Percentiles rank a stretch among this genome's conserved stretches.
Conservation (phyloP, 2,329 filamentous ascomycete species). For the Madurella fahalii region DNA sequence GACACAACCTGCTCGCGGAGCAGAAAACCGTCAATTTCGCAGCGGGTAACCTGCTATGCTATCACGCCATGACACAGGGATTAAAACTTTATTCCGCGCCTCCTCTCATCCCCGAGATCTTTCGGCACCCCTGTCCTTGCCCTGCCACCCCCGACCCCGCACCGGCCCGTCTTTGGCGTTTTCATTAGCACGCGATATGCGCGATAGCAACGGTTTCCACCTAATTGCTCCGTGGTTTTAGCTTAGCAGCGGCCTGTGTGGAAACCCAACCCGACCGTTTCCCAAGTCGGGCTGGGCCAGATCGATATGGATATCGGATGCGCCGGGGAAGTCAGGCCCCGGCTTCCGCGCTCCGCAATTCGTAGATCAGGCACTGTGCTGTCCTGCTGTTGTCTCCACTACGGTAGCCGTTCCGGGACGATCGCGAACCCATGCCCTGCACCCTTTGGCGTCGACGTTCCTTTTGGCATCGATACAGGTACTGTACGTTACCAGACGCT, state of each 20-base stretch:
- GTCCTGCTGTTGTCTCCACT: neutral
- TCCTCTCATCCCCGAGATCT: neutral
- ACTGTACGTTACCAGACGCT: too few species aligned
- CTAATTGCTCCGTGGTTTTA: neutral
- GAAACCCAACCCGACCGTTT: slow-evolving; percentile 5
- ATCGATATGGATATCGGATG: slow-evolving; percentile 7
- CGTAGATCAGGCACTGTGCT: neutral
- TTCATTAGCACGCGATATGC: neutral
- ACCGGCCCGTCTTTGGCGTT: slow-evolving; percentile 2
- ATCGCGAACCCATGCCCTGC: neutral
- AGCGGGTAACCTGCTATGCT: neutral
- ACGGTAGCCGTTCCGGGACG: neutral
- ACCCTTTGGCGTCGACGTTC: neutral
- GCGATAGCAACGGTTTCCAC: neutral
- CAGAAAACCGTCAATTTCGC: slow-evolving; percentile 1
- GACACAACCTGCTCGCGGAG: neutral
- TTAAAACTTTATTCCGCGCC: neutral
- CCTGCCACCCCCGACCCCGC: neutral
- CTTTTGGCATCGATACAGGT: neutral
- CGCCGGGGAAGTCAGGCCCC: slow-evolving; percentile 14
- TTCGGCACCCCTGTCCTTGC: neutral
- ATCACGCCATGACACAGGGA: too few species aligned
- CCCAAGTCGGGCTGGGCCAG: slow-evolving; percentile 6
- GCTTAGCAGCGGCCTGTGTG: neutral
- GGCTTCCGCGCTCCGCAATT: slow-evolving; percentile 10